Evolutionary conservation across 2,329 filamentous ascomycete species (phyloP), one percentile per base, ranked within the genome.

Genomic region (Paecilomyces sp.): DNA sequence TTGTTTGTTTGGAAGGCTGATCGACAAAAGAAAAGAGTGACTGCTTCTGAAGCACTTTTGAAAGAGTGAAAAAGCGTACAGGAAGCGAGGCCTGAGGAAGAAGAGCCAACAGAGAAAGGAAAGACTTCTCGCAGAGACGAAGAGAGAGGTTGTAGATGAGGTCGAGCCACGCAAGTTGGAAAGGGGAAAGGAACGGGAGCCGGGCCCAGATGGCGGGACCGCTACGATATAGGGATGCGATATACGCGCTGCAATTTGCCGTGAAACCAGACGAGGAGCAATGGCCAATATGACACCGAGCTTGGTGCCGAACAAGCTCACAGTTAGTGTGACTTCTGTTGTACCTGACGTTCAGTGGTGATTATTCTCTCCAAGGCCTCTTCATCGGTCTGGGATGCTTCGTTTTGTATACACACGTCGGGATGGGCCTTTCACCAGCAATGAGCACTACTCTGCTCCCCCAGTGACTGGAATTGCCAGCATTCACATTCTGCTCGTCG

Each of bases 31-130:
- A 65, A 61, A 59, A 51, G 61, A 58, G 58, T 31, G 55, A 55
- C 30, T 61, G 55, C 31, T n/a, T 55, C 57, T 60, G 57, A 54
- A 47, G 58, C 63, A 66, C 64, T 65, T 57, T 65, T 66, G 58
- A 66, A 65, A 54, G 64, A 66, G 61, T 64, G 64, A 62, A 65
- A 57, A 65, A 66, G 62, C 64, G 64, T 55, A 57, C 58, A 60
- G 63, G 34, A 57, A 62, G 61, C 58, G 36, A 58, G 60, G 60
- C 33, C 34, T 41, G 47, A 55, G 54, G 30, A 47, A 34, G 25
- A 52, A 55, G 56, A 25, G 22, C 51, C 51, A 12, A 53, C 51
- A 30, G n/a, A 25, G 22, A 24, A 53, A 53, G 3, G 51, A 25
- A 53, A 25, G 51, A n/a, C 28, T 25, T 53, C 51, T 30, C 24